Evolutionary conservation across 2,329 filamentous ascomycete species (phyloP), one percentile per base, ranked within the genome.

Genomic region (Aspergillus viridinutans): DNA sequence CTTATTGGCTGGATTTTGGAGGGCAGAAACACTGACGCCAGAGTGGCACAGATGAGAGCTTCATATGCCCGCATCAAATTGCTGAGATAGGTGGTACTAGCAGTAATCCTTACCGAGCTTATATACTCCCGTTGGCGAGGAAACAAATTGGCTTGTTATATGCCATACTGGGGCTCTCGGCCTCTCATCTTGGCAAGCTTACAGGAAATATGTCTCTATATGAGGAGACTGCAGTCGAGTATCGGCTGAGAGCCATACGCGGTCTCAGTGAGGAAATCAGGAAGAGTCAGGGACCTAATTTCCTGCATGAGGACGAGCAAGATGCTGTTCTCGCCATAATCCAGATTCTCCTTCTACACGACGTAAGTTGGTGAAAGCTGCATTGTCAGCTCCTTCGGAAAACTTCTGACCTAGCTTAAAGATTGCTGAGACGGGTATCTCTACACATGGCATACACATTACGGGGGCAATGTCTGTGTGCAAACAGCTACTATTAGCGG

Each of bases 391-490:
- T 6, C 2, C 32, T 35, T 35, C 12, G 12, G 29, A 32, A 35
- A 12, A 14, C 32, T 17, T 2, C 53, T 60, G 21, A 61, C 43
- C 14, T 25, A 38, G 14, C 4, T 25, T 23, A 47, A 6, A 72
- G 69, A 71, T 72, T 21, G 64, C 58, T n/a, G 69, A 71, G 57
- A 62, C 69, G 1, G 68, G 69, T 9, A 62, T 71, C 7, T 72
- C 69, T 3, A 63, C 59, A 1, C 69, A 71, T 43, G 69, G 69
- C 1, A 68, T 65, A 40, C 69, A 71, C 50, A 71, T 71, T 10
- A 70, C 68, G 2, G 69, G 69, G 6, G 69, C 69, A 1, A 63
- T 72, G 61, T 72, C 69, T 1, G 68, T 72, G 14, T 71, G 68
- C 50, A 69, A 66, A 35, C 64, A 65, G 9, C 49, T 71, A 7